Percentiles rank a stretch among this genome's conserved stretches.
phyloP scores from a whole-genome alignment of 2,329 filamentous ascomycete species.

The Aspergillus sp. region DNA sequence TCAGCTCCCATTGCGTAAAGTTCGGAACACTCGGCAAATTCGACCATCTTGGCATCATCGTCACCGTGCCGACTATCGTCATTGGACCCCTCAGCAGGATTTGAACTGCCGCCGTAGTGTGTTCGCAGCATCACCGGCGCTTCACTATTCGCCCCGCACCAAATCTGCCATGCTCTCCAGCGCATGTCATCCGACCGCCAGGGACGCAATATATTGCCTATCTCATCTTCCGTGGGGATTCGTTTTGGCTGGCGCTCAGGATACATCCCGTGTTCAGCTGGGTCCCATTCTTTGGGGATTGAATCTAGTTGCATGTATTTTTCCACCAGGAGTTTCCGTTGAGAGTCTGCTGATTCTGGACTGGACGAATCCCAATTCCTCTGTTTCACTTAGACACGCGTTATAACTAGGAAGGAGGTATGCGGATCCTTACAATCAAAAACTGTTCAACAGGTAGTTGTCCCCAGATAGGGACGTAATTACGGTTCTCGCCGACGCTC shows the following conservation, averaged over 20 bases:
- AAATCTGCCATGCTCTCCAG: neutral
- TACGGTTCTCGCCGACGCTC: neutral
- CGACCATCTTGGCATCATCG: neutral
- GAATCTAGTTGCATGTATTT: neutral
- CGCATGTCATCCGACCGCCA: slow-evolving; percentile 1
- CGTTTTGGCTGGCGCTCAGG: neutral
- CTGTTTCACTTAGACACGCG: neutral
- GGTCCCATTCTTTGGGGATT: neutral
- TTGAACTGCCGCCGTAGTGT: neutral
- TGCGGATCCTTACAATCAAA: neutral
- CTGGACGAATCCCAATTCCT: neutral
- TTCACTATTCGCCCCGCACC: neutral
- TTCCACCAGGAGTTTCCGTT: neutral
- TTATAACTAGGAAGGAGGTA: neutral
- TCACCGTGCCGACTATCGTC: too few species aligned
- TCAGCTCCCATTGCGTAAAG: neutral
- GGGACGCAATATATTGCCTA: slow-evolving; percentile 1
- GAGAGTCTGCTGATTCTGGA: neutral
- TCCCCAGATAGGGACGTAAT: neutral
- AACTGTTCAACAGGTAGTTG: neutral
- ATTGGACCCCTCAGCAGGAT: too few species aligned
- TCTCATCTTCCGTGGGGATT: slow-evolving; percentile 1
- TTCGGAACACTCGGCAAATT: neutral
- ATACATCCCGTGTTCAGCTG: neutral
- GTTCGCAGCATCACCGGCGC: slow-evolving; percentile 4